Evolutionary conservation across 768 basidiomycete species (phyloP).

Genomic region (Obba rivulosa): DNA sequence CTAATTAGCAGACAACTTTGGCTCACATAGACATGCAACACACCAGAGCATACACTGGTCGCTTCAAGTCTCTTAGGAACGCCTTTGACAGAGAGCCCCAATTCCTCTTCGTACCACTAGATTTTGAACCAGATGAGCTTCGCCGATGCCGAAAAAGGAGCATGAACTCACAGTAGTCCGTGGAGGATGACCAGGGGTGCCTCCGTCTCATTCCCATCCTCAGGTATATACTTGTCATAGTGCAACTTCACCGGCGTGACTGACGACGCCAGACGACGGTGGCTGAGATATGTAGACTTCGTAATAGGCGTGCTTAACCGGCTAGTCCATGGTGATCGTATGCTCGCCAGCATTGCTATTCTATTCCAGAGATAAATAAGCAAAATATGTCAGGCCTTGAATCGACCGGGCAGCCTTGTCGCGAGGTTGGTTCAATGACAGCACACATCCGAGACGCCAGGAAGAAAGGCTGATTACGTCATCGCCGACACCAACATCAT

Average conservation of each 20-base stretch:
- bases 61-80: slow-evolving; percentile 55
- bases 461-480: no score
- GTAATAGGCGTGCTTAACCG: no score
- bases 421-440: no score
- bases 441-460: no score
- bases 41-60: slow-evolving; percentile 73
- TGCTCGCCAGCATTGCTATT: no score
- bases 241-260: slow-evolving; percentile 17
- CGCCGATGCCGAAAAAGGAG: not conserved
- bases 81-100: slow-evolving; percentile 80
- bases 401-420: no score
- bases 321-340: no score
- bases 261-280: slow-evolving; percentile 2
- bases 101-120: slow-evolving; percentile 84
- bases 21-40: slow-evolving; percentile 11
- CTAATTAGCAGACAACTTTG: not conserved
- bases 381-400: no score
- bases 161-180: slow-evolving; percentile 27
- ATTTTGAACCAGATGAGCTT: not conserved
- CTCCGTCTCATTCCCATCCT: slow-evolving; percentile 20
- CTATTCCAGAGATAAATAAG: no score
- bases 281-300: not conserved
- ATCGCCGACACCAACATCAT: no score
- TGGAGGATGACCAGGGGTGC: slow-evolving; percentile 29
- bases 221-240: slow-evolving; percentile 21